Base-by-base conservation (phyloP, 1,284 basidiomycete genomes). In the Wallemia hederae region DNA sequence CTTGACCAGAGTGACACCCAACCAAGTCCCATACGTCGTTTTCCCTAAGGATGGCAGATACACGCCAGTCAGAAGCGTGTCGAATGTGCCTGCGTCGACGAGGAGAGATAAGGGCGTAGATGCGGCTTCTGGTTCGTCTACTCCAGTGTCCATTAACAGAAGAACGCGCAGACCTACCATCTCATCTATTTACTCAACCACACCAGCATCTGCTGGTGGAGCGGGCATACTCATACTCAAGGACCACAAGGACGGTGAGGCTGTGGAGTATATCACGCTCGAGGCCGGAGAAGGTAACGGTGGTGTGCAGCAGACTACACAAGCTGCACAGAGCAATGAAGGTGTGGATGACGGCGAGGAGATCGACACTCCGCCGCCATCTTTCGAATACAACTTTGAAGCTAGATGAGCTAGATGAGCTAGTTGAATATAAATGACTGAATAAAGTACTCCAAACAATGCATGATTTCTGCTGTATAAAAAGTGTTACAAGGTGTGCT, bases 1-100 rank as follows among this genome's bases (percentile, higher is more conserved):
- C 74, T 83, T 96, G 68, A 85, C 90, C 15, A 82, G 94, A 60
- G 88, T 97, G 22, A 90, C 85, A 0, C 88, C 92, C 19, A 80
- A 82, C 0, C 94, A 99, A 71, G 74, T 94, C 29, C 75, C 80
- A 24, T 81, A 85, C 71, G 79, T 98, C 67, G 77, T 77, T 56
- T 94, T 96, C 78, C 81, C 88, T 0, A 61, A 75, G 0, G 80
- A 83, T 11, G 75, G 80, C 22, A 79, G 89, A 60, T 97, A 88
- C 70, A 81, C 84, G 63, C 91, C 92, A n/a, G 84, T 97, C 15
- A 80, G 91, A 58, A 78, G 85, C 0, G 79, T 91, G 31, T 81
- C 81, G 24, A 74, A 76, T 24, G 63, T 55, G 27, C 62, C 61
- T 59, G 60, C 58, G 22, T 58, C 58, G 7, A 62, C 58, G 24